These are phyloP conservation scores for Dispira parvispora DNA, from an alignment of 192 early-diverging fungal genomes.

Conservation along the genomic window DNA sequence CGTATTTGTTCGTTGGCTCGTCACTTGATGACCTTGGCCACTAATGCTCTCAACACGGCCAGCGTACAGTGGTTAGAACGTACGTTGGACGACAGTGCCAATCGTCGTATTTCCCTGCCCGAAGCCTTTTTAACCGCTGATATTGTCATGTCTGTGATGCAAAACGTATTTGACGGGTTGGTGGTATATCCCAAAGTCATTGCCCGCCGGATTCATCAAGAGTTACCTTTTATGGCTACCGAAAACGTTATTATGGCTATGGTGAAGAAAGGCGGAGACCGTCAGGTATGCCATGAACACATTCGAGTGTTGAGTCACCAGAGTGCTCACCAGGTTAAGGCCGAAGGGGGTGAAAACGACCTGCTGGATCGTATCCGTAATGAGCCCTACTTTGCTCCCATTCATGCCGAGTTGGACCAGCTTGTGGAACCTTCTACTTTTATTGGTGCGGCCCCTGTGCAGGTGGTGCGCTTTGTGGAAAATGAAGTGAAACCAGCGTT, in stretches of 20 bases:
- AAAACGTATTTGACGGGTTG: slow-evolving; percentile 94
- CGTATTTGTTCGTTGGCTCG: slow-evolving; percentile 90
- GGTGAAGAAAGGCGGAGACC: slow-evolving; percentile 89
- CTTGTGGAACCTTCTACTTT: slow-evolving; percentile 84
- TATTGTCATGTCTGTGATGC: slow-evolving; percentile 83
- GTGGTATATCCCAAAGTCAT: slow-evolving; percentile 97
- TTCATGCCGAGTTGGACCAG: slow-evolving; percentile 51
- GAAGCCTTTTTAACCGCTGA: slow-evolving; percentile 96
- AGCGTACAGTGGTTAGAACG: slow-evolving; percentile 95
- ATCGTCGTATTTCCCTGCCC: slow-evolving; percentile 86
- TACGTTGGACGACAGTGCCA: slow-evolving; percentile 93
- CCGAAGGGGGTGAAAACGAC: slow-evolving; percentile 85
- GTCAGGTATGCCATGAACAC: slow-evolving; percentile 92
- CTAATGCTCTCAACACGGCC: slow-evolving; percentile 76
- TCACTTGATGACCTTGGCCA: slow-evolving; percentile 81
- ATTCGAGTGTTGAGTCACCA: slow-evolving; percentile 90
- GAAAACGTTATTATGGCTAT: slow-evolving; percentile 99
- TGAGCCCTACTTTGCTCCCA: slow-evolving; percentile 73
- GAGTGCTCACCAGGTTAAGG: slow-evolving; percentile 82
- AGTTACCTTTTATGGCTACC: slow-evolving; percentile 99
- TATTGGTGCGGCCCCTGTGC: slow-evolving; percentile 84
- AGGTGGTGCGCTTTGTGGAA: slow-evolving; percentile 71
- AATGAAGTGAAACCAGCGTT: slow-evolving; percentile 72
- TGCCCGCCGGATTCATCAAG: slow-evolving; percentile 72
- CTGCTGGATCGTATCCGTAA: slow-evolving; percentile 78